A percentile compares a stretch with the other conserved stretches of the same genome.
These are phyloP conservation scores for Ceratobasidium sp. DNA, from an alignment of 1,284 basidiomycete species.

Conservation along the genomic window DNA sequence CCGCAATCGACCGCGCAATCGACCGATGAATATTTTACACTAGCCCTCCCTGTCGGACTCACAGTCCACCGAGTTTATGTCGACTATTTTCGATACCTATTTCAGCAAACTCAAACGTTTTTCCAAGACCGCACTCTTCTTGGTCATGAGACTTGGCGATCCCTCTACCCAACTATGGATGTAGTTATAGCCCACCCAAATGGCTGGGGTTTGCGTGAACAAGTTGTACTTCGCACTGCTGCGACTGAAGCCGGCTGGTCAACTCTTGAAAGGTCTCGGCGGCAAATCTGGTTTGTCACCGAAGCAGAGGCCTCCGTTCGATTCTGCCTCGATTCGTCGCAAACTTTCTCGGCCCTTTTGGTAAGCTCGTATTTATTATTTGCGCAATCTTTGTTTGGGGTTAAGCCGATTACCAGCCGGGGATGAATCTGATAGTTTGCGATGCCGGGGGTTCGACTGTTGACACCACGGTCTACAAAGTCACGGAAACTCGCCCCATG, in stretches of 20 bases:
- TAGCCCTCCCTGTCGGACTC: conserved; percentile 31
- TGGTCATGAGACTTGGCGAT: conserved; percentile 21
- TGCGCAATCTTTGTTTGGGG: too few species aligned
- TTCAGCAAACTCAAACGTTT: conserved; percentile 26
- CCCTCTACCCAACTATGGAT: neutral
- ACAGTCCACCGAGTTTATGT: conserved; percentile 12
- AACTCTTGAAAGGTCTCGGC: neutral
- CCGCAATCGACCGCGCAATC: too few species aligned
- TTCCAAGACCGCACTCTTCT: conserved; percentile 25
- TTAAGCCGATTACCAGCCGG: too few species aligned
- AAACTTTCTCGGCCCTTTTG: conserved; percentile 21
- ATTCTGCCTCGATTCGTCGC: conserved; percentile 44
- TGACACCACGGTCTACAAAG: conserved; percentile 47
- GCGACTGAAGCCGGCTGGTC: conserved; percentile 37
- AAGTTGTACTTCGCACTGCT: conserved; percentile 40
- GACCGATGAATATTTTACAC: too few species aligned
- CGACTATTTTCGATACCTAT: conserved; percentile 38
- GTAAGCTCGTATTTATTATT: too few species aligned
- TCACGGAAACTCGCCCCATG: neutral
- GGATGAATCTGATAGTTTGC: conserved; percentile 40
- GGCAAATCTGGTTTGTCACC: conserved; percentile 45
- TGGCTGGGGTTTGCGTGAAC: conserved; percentile 43
- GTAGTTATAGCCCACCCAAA: conserved; percentile 43
- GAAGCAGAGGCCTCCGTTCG: conserved; percentile 51
- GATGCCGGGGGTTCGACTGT: conserved; percentile 50